Evolutionary conservation across 768 basidiomycete species (phyloP).

Genomic region (Mycena albidolilacea): DNA sequence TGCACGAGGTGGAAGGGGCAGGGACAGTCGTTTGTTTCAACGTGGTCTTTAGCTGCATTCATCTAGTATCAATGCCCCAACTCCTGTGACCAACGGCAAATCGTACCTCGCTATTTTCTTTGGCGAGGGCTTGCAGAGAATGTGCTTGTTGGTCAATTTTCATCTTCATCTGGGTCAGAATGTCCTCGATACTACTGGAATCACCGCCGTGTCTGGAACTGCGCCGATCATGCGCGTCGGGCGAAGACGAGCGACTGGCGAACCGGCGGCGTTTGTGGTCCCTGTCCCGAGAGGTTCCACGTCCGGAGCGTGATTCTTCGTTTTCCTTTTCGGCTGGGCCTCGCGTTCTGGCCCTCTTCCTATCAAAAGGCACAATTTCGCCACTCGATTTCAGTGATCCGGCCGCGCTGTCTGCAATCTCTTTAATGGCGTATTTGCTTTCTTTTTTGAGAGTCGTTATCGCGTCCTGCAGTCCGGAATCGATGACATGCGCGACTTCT

Average conservation of each 20-base stretch:
- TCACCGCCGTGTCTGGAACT: constrained; percentile 28
- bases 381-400: constrained; percentile 27
- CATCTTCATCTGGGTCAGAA: constrained; percentile 62
- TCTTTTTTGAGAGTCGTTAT: constrained; percentile 52
- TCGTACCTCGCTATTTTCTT: constrained; percentile 65
- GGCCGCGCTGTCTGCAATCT: constrained; percentile 27
- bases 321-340: constrained; percentile 34
- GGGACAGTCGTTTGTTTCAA: constrained; percentile 36
- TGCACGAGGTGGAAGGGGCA: constrained; percentile 29
- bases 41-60: constrained; percentile 48
- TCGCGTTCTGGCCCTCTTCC: constrained; percentile 36
- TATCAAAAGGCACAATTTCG: constrained; percentile 19
- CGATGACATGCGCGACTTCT: constrained; percentile 58
- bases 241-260: constrained; percentile 34
- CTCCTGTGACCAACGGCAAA: constrained; percentile 25
- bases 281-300: constrained; percentile 35
- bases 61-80: constrained; percentile 15
- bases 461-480: constrained; percentile 50
- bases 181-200: constrained; percentile 46
- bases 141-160: constrained; percentile 65
- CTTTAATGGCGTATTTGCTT: constrained; percentile 40
- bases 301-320: constrained; percentile 27
- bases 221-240: constrained; percentile 26
- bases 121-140: constrained; percentile 57
- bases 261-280: constrained; percentile 49